phyloP scores from a whole-genome alignment of 768 basidiomycete genomes.

The Trametes cingulata region DNA sequence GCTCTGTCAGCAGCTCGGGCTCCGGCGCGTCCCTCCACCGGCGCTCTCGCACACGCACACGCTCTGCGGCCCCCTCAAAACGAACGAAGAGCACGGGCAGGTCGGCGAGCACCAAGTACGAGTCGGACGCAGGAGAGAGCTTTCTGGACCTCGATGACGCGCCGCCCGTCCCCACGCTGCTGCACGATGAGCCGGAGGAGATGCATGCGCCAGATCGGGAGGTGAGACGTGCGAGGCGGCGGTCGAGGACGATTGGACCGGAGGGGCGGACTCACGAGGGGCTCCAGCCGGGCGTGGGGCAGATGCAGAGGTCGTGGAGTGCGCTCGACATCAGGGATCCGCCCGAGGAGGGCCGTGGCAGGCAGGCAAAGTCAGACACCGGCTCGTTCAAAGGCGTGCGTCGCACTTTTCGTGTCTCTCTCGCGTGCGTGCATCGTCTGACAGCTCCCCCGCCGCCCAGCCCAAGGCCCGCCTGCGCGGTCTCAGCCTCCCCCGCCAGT shows the following conservation, averaged over 20 bases:
- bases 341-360: constrained; percentile 14
- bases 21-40: constrained; percentile 30
- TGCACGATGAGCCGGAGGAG: constrained; percentile 24
- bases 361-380: constrained; percentile 28
- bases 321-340: constrained; percentile 18
- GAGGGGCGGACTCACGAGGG: not conserved
- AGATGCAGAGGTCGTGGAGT: constrained; percentile 18
- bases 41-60: constrained; percentile 33
- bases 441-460: constrained; percentile 28
- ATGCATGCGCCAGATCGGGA: constrained; percentile 9
- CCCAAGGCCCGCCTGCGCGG: constrained; percentile 37
- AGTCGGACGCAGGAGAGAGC: constrained; percentile 17
- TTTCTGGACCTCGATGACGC: constrained; percentile 22
- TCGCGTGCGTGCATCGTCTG: not conserved
- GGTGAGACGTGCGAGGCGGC: constrained; percentile 12
- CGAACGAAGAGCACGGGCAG: constrained; percentile 30
- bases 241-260: constrained; percentile 12
- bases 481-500: constrained; percentile 35
- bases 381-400: constrained; percentile 29
- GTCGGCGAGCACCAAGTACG: constrained; percentile 16
- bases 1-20: constrained; percentile 26
- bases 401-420: not conserved
- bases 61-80: constrained; percentile 26
- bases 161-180: constrained; percentile 20
- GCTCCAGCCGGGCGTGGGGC: not conserved